Evolutionary conservation across 352 stramenopile species (phyloP).

Genomic region (Phytophthora fragariaefolia): DNA sequence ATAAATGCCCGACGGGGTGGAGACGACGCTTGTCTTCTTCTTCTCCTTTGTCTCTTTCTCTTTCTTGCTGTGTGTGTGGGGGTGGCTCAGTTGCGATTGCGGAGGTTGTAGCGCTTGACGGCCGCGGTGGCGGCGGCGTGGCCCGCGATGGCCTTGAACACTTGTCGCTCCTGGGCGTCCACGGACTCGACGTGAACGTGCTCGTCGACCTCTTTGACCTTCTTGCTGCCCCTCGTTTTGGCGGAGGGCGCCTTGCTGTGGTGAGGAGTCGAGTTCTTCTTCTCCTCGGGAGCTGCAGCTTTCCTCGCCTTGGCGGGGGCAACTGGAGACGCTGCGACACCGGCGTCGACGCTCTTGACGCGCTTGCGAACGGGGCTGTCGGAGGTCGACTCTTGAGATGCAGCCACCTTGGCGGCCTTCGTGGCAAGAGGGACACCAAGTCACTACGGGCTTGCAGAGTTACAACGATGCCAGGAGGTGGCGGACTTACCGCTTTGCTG

Average conservation of each 20-base stretch:
- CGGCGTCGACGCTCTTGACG: conserved; percentile 33
- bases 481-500: conserved; percentile 29
- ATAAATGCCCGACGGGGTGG: no score
- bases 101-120: conserved; percentile 60
- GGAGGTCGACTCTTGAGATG: conserved; percentile 20
- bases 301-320: conserved; percentile 24
- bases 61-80: background rate
- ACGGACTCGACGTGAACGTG: conserved; percentile 31
- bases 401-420: conserved; percentile 20
- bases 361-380: conserved; percentile 38
- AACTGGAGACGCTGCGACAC: background rate
- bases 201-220: conserved; percentile 16
- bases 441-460: background rate
- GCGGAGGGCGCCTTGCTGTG: conserved; percentile 8
- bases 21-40: no score
- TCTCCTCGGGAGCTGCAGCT: conserved; percentile 23
- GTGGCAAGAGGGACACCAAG: conserved; percentile 3
- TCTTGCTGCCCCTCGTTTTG: conserved; percentile 24
- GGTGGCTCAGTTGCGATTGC: conserved; percentile 22
- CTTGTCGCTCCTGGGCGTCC: conserved; percentile 55
- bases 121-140: conserved; percentile 66
- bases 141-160: conserved; percentile 61
- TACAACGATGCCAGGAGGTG: background rate
- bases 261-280: conserved; percentile 24
- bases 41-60: background rate